phyloP scores from a whole-genome alignment of 768 basidiomycete genomes.

The Fomitopsis serialis region DNA sequence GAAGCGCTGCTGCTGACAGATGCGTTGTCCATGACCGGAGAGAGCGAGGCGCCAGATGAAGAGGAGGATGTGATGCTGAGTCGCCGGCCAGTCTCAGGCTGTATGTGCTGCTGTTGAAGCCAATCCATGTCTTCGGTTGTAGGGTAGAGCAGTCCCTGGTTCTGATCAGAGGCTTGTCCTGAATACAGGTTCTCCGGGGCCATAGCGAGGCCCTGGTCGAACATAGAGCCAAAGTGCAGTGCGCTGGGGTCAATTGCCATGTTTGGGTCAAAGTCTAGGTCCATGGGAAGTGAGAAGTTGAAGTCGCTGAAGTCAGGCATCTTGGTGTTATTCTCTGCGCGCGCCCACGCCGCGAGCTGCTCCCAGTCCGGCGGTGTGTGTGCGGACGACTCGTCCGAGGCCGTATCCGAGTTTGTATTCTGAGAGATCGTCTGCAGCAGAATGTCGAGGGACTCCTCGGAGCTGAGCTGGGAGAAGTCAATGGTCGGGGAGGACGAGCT shows the following conservation, averaged over 20 bases:
- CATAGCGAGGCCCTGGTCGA: constrained; percentile 14
- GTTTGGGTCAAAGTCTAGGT: constrained; percentile 56
- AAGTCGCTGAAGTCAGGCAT: constrained; percentile 36
- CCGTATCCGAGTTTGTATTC: constrained; percentile 5
- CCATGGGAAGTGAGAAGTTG: constrained; percentile 41
- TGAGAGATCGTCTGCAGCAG: constrained; percentile 24
- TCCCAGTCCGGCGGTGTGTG: constrained; percentile 40
- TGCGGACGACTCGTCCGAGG: neutral
- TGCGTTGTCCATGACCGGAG: constrained; percentile 40
- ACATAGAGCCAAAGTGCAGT: constrained; percentile 43
- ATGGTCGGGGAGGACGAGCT: constrained; percentile 21
- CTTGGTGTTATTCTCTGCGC: constrained; percentile 23
- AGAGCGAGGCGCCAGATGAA: constrained; percentile 50
- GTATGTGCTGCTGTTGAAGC: constrained; percentile 11
- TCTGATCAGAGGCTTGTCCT: constrained; percentile 1
- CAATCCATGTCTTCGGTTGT: constrained; percentile 5
- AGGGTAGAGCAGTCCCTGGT: constrained; percentile 10
- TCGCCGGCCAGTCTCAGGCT: constrained; percentile 28
- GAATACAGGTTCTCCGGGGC: constrained; percentile 6
- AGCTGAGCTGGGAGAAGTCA: constrained; percentile 13
- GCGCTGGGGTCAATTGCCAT: constrained; percentile 62
- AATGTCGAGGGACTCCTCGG: constrained; percentile 22
- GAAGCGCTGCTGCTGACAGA: constrained; percentile 21
- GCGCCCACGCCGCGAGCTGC: constrained; percentile 41
- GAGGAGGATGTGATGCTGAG: constrained; percentile 51